Evolutionary conservation across 176 grass and related monocot species (phyloP), one percentile per base, ranked within the genome.

Genomic region (Hordeum marinum): DNA sequence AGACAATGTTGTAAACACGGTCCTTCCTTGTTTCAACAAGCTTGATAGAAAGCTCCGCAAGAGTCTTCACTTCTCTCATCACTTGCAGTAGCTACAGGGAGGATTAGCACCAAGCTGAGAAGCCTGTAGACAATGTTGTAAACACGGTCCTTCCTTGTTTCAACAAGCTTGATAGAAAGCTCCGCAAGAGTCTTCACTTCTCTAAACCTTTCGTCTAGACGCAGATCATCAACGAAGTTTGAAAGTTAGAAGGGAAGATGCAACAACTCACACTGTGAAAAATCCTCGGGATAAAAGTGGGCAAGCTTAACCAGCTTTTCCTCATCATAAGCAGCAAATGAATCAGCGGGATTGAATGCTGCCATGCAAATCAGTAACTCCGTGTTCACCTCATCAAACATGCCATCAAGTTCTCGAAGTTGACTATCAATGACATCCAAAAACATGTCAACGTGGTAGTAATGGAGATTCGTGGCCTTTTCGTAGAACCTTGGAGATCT

Each of bases 231-330:
- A 73, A 73, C 41, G 43, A 73, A 73, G 14, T 24, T 48, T 46
- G 40, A 12, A 48, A 73, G 70, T 46, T 73, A 24, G 70, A 46
- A 48, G 41, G 70, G 70, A 48, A 73, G 70, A 8, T 27, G 7
- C 23, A 15, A 4, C 70, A 73, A 43, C 43, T 73, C 70, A 48
- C 1, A 27, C 43, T 42, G 43, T 73, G 70, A 73, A 43, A 73
- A 73, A 48, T 73, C 70, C 13, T 48, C 24, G 0, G 70, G 70
- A 73, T 73, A 73, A 46, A 73, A 73, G 70, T 75, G 43, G 46
- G 45, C 72, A 75, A 75, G 72, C 72, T 75, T 75, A 20, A 75
- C 72, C 43, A 54, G 18, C 42, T 75, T 75, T 15, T 75, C 72
- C 72, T 54, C 26, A 32, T 75, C 72, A 32, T 9, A 54, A 20